Evolutionary conservation across 352 stramenopile species (phyloP), one percentile per base, ranked within the genome.

Genomic region (Globisporangium mamillatum): DNA sequence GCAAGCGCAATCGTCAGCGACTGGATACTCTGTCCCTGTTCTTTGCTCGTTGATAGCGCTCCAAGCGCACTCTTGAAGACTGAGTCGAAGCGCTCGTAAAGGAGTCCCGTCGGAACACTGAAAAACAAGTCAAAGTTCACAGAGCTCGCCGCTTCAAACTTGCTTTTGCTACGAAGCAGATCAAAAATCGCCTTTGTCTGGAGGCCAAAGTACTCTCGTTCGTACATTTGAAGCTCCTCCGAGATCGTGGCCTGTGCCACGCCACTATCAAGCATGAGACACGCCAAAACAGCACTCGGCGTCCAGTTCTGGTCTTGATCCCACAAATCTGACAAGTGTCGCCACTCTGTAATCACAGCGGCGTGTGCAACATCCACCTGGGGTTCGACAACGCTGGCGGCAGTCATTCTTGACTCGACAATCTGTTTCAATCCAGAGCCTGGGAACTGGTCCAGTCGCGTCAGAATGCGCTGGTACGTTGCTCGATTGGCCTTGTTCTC

Each of bases 101-200:
- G 70, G 1, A 75, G 57, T 1, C 25, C 34, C 18, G 67, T 82
- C 8, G 73, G 67, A 4, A 81, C 24, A 8, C 54, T 55, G 4
- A 90, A 65, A 18, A 86, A 32, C 16, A 55, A 16, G 10, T 58
- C 22, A 62, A 76, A 3, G 34, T 38, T 10, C 10, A 8, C 44
- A 38, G 7, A 38, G 3, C 7, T 9, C n/a, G 5, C 18, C 20
- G 1, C 44, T 12, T 67, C 18, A 22, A 9, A 36, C 59, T 63
- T 57, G 38, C 41, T 29, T 52, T 52, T 25, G 59, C 53, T 32
- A 59, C 79, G 27, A 14, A 64, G 29, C 72, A 76, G 66, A 41
- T 63, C 64, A 67, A 77, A 82, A 29, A 89, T 68, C 7, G 82
- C 80, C 41, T 91, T 91, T 14, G 82, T 68, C 16, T 75, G 75